Base-by-base conservation (phyloP, 768 basidiomycete genomes). In the Coprinellus aureogranulatus region DNA sequence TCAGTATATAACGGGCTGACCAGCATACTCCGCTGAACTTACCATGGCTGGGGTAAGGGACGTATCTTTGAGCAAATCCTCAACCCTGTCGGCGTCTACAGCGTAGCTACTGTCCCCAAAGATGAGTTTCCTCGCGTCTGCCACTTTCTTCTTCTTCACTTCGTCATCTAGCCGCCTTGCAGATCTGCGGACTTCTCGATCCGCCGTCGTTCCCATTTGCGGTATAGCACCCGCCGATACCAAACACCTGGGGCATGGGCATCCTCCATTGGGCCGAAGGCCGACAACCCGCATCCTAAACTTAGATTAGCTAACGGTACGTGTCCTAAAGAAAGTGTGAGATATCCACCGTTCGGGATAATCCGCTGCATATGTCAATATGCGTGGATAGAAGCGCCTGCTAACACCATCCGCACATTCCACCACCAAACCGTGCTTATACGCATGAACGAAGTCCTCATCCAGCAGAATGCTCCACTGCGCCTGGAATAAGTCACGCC, bases 181-280 rank as follows among this genome's bases (percentile, higher is more conserved):
- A 8, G n/a, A n/a, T n/a, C 4, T 20, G 8, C 55, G 39, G 12
- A 22, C 10, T 8, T 28, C 10, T 1, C 20, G 2, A 23, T 63
- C 64, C 26, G 0, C 69, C 30, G 0, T 52, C 42, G 0, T 47
- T 0, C 77, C 77, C 42, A 78, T 39, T 1, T 57, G 39, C n/a
- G 62, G 46, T 16, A 78, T 62, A 1, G 70, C 22, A 1, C 52
- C 28, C 47, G 67, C 69, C 8, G 58, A 44, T 1, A 72, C 60
- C 26, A 71, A 61, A 54, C 75, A 76, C 5, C 68, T 61, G 6
- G 73, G 72, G 53, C 74, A 76, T 2, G 72, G 72, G 46, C 69
- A 78, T 1, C 57, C n/a, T 0, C 75, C 79, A 18, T 69, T 67
- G 48, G 72, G 66, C 18, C 68, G 62, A 14, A 80, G 66, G 2